Evolutionary conservation across 768 basidiomycete genomes (phyloP).

Genomic region (Macrolepiota fuliginosa): DNA sequence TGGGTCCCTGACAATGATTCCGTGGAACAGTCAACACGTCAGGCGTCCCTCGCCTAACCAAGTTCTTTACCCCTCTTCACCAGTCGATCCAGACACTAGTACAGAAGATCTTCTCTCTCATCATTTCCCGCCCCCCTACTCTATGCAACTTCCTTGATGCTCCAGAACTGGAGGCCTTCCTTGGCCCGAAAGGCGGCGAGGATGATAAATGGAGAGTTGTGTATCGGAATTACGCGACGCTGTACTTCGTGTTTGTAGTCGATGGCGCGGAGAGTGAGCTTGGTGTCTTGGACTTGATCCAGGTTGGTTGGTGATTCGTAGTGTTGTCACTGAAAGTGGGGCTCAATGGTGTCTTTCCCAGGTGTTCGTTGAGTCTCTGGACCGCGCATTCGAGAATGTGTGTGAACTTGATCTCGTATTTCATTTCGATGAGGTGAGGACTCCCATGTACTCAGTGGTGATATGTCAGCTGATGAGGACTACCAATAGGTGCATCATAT

Average conservation of each 20-base stretch:
- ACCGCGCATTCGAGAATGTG: conserved; percentile 95
- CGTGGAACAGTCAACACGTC: conserved; percentile 79
- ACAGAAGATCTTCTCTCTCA: conserved; percentile 86
- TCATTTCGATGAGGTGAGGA: conserved; percentile 91
- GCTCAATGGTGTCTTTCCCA: conserved; percentile 24
- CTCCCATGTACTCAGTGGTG: not conserved
- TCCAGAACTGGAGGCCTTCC: conserved; percentile 76
- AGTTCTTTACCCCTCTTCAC: conserved; percentile 84
- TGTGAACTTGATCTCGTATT: conserved; percentile 98
- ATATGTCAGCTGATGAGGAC: not conserved
- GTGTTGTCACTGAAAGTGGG: not conserved
- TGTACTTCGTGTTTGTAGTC: conserved; percentile 97
- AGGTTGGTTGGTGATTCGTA: conserved; percentile 50
- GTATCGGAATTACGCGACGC: conserved; percentile 93
- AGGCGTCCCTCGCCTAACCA: conserved; percentile 79
- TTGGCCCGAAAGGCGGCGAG: conserved; percentile 48
- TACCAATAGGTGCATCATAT: conserved; percentile 82
- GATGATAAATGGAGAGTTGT: conserved; percentile 82
- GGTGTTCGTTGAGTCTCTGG: conserved; percentile 98
- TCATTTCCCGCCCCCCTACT: conserved; percentile 75
- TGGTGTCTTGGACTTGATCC: conserved; percentile 93
- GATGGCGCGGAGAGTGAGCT: conserved; percentile 96
- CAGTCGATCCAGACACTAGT: conserved; percentile 68
- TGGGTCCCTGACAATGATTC: conserved; percentile 8
- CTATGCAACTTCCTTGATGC: conserved; percentile 98